phyloP scores from a whole-genome alignment of 2,329 filamentous ascomycete species.

The Fusarium hostae region DNA sequence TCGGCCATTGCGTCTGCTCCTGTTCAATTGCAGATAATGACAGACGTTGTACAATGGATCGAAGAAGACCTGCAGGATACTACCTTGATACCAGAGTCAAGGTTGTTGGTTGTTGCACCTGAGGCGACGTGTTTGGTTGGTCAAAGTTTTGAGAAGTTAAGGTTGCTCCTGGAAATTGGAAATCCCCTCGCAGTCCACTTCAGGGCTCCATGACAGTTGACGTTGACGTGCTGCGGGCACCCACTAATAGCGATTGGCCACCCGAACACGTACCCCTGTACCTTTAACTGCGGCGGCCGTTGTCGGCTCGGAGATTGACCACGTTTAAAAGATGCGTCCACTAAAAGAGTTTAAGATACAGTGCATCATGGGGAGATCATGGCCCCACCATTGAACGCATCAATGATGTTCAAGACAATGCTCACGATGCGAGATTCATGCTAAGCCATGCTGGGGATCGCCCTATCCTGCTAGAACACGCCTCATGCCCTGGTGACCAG shows the following conservation, averaged over 20 bases:
- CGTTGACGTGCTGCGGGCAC: slow-evolving; percentile 33
- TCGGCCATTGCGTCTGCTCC: slow-evolving; percentile 42
- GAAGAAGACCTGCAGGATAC: slow-evolving; percentile 3
- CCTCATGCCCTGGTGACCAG: slow-evolving; percentile 32
- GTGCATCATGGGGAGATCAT: slow-evolving; percentile 26
- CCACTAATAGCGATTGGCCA: slow-evolving; percentile 36
- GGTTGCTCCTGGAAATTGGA: slow-evolving; percentile 4
- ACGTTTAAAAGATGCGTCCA: slow-evolving; percentile 20
- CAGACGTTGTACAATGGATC: slow-evolving; percentile 2
- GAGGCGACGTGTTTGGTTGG: slow-evolving; percentile 24
- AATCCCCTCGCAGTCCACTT: slow-evolving; percentile 34
- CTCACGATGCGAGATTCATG: slow-evolving; percentile 12
- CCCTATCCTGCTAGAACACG: slow-evolving; percentile 17
- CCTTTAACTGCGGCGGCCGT: slow-evolving; percentile 5
- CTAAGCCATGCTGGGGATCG: slow-evolving; percentile 33
- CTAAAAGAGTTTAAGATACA: slow-evolving; percentile 17
- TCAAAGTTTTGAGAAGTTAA: slow-evolving; percentile 5
- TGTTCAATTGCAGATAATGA: slow-evolving; percentile 1
- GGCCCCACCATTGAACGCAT: slow-evolving; percentile 12
- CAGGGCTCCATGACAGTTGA: slow-evolving; percentile 21
- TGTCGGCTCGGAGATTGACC: slow-evolving; percentile 27
- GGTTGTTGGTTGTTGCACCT: slow-evolving; percentile 30
- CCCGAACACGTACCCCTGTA: slow-evolving; percentile 13
- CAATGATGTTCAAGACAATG: slow-evolving; percentile 17
- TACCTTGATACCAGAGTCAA: slow-evolving; percentile 26